Base-by-base conservation (phyloP, 805 yeast species). In the Candida tallmaniae region DNA sequence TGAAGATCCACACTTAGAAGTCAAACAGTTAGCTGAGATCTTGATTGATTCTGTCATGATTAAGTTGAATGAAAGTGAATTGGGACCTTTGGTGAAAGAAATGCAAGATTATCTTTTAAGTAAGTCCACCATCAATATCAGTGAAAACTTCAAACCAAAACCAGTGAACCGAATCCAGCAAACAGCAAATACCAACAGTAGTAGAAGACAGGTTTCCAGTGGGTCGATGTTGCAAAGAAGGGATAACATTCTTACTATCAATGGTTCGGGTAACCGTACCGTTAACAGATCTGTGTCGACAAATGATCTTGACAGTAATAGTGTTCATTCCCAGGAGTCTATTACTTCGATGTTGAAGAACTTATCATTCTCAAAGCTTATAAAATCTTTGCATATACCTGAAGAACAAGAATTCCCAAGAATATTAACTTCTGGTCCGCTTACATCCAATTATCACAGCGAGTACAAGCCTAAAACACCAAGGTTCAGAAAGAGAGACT, bases 1-100 rank as follows among this genome's bases (percentile, higher is more conserved):
- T 1, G 88, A 83, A 44, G 98, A 93, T 56, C 96, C 97, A 0
- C 93, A 83, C 55, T 61, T 73, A 23, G 95, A 87, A 56, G 88
- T 89, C 5, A 77, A 75, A 38, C 73, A 73, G 31, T 67, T 76
- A 40, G 90, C 96, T 0, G 80, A 79, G 36, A 76, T 73, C 19
- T 73, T 87, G 10, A 80, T 87, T 13, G 97, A 88, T 54, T 77
- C 71, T 41, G 78, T 88, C 15, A 63, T 84, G 56, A 51, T 74
- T 31, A 73, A 76, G 38, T 60, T 90, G 34, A 73, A 77, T 41
- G 78, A 80, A 31, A 72, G 86, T 41, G 80, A 78, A 28, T 52
- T 90, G 22, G 76, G 80, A 0, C 80, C 73, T 2, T 68, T 80
- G 4, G 89, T 81, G 8, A 56, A 52, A 17, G 82, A 78, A 40